A percentile compares a stretch with the other conserved stretches of the same genome.
These are phyloP conservation scores for Scolecobasidium constrictum DNA, from an alignment of 2,329 filamentous ascomycete species.

Conservation along the genomic window DNA sequence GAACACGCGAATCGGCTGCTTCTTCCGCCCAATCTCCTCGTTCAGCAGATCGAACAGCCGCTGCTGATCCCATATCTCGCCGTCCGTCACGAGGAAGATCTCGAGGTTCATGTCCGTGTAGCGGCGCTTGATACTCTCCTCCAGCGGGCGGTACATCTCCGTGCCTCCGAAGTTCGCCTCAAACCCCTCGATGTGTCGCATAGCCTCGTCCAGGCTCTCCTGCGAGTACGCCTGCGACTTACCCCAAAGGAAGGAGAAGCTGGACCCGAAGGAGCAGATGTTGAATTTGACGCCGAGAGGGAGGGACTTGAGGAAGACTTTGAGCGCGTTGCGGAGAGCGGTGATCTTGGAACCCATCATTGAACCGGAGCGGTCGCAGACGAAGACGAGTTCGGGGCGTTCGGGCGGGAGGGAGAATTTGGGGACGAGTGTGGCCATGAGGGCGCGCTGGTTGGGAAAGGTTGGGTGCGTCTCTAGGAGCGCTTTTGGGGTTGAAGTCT, in stretches of 20 bases:
- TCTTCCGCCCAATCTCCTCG: slow-evolving; percentile 26
- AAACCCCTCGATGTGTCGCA: slow-evolving; percentile 32
- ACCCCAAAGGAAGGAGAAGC: slow-evolving; percentile 35
- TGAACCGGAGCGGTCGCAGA: slow-evolving; percentile 62
- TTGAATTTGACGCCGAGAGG: slow-evolving; percentile 57
- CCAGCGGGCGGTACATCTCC: slow-evolving; percentile 37
- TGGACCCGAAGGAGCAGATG: slow-evolving; percentile 54
- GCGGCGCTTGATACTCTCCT: slow-evolving; percentile 35
- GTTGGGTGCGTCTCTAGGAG: slow-evolving; percentile 55
- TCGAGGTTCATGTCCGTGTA: slow-evolving; percentile 37
- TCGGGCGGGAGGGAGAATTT: slow-evolving; percentile 51
- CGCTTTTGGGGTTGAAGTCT: slow-evolving; percentile 49
- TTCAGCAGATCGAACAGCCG: slow-evolving; percentile 39
- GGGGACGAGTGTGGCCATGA: slow-evolving; percentile 63
- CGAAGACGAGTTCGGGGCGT: slow-evolving; percentile 55
- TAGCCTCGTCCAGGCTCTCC: slow-evolving; percentile 32
- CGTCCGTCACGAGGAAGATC: slow-evolving; percentile 47
- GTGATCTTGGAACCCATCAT: slow-evolving; percentile 44
- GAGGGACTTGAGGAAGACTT: slow-evolving; percentile 55
- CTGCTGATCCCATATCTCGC: slow-evolving; percentile 40
- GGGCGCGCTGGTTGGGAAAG: slow-evolving; percentile 48
- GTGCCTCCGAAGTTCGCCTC: slow-evolving; percentile 42
- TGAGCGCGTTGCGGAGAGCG: slow-evolving; percentile 44
- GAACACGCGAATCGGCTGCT: slow-evolving; percentile 42
- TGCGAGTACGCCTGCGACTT: slow-evolving; percentile 36